Evolutionary conservation across 1,139 yeast genomes (phyloP).

Genomic region (Taphrina flavorubra): DNA sequence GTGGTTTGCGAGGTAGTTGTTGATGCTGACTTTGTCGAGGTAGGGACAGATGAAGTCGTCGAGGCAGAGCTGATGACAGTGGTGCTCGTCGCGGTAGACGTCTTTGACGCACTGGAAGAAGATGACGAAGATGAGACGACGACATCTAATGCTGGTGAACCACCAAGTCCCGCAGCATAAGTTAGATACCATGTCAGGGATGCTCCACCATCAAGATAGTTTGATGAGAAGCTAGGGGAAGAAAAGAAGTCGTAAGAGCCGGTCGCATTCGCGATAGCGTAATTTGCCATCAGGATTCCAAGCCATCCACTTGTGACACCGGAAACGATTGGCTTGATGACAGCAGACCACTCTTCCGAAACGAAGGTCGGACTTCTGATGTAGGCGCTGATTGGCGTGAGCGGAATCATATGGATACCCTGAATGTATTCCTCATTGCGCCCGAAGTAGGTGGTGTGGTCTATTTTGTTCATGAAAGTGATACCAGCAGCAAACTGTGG

Average conservation of each 20-base stretch:
- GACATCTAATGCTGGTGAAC: constrained; percentile 17
- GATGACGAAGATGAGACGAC: constrained; percentile 52
- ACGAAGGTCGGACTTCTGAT: constrained; percentile 74
- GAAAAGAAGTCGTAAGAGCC: constrained; percentile 73
- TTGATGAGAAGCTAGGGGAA: constrained; percentile 56
- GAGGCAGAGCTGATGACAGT: neutral
- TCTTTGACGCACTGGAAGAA: constrained; percentile 67
- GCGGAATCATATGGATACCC: constrained; percentile 93
- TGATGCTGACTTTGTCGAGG: neutral
- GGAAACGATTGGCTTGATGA: constrained; percentile 59
- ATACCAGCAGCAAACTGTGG: constrained; percentile 78
- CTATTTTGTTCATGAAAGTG: constrained; percentile 58
- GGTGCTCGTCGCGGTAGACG: neutral
- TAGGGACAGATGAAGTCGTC: neutral
- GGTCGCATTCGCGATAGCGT: constrained; percentile 72
- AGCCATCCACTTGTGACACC: constrained; percentile 79
- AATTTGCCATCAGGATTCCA: constrained; percentile 69
- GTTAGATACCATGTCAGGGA: constrained; percentile 89
- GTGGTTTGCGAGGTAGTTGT: neutral
- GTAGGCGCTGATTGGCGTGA: constrained; percentile 81
- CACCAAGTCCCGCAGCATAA: constrained; percentile 64
- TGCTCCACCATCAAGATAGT: constrained; percentile 83
- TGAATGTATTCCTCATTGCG: constrained; percentile 78
- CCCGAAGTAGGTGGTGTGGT: constrained; percentile 91
- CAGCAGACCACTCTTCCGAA: constrained; percentile 76